These are phyloP conservation scores for Linnemannia elongata DNA, from an alignment of 192 early-diverging fungal species.

Conservation along the genomic window DNA sequence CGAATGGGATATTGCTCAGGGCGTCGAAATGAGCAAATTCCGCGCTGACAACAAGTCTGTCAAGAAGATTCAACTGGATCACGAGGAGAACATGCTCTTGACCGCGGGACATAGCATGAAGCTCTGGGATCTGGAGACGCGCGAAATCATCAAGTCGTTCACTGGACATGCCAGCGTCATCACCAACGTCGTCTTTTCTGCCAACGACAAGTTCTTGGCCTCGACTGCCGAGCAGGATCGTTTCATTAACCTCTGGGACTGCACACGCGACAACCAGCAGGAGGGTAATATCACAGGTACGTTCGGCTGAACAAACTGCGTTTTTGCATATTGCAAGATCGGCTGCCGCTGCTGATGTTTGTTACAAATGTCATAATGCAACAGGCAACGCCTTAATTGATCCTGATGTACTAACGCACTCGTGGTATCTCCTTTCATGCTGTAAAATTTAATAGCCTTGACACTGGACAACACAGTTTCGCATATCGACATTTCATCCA, in stretches of 20 bases:
- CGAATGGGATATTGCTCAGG: slow-evolving; percentile 69
- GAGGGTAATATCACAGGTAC: slow-evolving; percentile 60
- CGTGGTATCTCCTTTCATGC: neutral
- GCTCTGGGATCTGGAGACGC: slow-evolving; percentile 64
- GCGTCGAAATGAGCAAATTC: slow-evolving; percentile 63
- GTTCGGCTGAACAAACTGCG: neutral
- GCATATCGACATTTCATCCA: slow-evolving; percentile 61
- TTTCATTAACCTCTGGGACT: slow-evolving; percentile 71
- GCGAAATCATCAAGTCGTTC: slow-evolving; percentile 63
- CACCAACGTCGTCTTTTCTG: slow-evolving; percentile 62
- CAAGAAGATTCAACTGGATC: slow-evolving; percentile 61
- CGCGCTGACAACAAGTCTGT: slow-evolving; percentile 64
- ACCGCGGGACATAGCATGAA: slow-evolving; percentile 70
- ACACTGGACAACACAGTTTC: slow-evolving; percentile 63
- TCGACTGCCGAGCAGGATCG: slow-evolving; percentile 66
- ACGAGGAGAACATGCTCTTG: slow-evolving; percentile 64
- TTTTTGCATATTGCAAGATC: neutral
- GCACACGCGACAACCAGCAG: slow-evolving; percentile 53
- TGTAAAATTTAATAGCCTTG: slow-evolving; percentile 39
- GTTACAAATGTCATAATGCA: neutral
- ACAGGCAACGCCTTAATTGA: neutral
- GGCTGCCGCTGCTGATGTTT: neutral
- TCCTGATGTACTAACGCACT: neutral
- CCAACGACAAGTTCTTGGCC: slow-evolving; percentile 62
- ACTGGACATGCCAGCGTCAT: slow-evolving; percentile 68